phyloP scores from a whole-genome alignment of 805 yeast species.

The Yamadazyma paraphyllophila region DNA sequence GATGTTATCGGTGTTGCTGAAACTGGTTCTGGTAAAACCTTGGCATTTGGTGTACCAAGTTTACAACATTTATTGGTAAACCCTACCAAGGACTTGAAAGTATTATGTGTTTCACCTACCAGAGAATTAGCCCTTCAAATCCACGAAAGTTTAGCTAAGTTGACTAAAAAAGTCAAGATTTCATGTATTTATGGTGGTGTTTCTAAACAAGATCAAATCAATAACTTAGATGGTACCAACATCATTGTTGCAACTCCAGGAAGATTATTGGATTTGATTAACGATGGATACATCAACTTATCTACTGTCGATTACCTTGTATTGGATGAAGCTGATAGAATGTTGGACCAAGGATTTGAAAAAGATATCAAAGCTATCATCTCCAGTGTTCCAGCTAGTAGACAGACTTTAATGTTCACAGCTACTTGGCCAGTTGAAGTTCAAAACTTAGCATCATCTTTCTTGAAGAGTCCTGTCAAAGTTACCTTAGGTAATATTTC shows the following conservation, averaged over 20 bases:
- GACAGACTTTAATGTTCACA: conserved; percentile 97
- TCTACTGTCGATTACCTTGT: conserved; percentile 72
- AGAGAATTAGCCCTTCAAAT: conserved; percentile 96
- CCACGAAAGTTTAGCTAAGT: conserved; percentile 71
- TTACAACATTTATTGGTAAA: conserved; percentile 58
- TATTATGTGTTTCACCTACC: conserved; percentile 90
- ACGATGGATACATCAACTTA: conserved; percentile 80
- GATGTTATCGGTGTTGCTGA: conserved; percentile 98
- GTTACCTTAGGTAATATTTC: conserved; percentile 84
- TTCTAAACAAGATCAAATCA: conserved; percentile 87
- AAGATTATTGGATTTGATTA: conserved; percentile 82
- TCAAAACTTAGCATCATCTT: conserved; percentile 82
- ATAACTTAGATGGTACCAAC: conserved; percentile 60
- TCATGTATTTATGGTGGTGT: conserved; percentile 97
- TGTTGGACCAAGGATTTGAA: conserved; percentile 98
- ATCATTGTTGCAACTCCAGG: conserved; percentile 99
- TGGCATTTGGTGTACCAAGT: conserved; percentile 98
- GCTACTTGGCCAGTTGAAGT: conserved; percentile 99
- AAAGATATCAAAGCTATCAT: conserved; percentile 89
- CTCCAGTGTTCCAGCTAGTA: conserved; percentile 46
- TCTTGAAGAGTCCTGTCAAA: conserved; percentile 83
- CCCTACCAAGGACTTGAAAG: conserved; percentile 54
- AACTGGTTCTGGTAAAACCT: conserved; percentile 97
- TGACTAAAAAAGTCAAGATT: conserved; percentile 66
- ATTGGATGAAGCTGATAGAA: conserved; percentile 97